Conservation (phyloP, 2,329 filamentous ascomycete species). For the Xylariaceae sp. region DNA sequence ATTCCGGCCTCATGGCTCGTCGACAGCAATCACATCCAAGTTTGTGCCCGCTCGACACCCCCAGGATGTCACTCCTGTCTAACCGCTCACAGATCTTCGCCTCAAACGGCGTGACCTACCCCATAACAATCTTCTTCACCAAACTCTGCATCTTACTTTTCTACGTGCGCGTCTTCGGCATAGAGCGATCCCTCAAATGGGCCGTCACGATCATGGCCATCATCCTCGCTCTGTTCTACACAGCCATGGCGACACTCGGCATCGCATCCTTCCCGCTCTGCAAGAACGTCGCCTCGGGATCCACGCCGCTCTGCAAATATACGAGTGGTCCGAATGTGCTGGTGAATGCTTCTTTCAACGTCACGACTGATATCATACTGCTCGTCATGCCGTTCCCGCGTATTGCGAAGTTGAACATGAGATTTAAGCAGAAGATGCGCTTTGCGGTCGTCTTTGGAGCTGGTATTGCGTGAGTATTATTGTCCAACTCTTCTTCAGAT, state of each 20-base stretch:
- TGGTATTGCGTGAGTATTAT: neutral
- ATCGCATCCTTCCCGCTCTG: neutral
- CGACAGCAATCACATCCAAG: neutral
- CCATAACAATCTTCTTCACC: neutral
- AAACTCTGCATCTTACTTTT: neutral
- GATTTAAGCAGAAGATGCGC: neutral
- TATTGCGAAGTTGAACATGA: neutral
- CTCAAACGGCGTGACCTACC: neutral
- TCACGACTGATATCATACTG: neutral
- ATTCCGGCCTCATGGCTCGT: neutral
- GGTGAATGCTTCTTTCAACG: neutral
- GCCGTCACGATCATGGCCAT: neutral
- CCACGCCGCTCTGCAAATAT: neutral
- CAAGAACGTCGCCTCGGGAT: neutral
- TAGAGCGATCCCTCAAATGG: neutral
- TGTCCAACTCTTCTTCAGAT: neutral
- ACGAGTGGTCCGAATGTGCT: neutral
- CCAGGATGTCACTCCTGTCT: neutral
- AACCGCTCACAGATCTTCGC: neutral
- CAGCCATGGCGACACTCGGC: neutral
- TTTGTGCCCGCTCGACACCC: neutral
- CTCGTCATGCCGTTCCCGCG: neutral
- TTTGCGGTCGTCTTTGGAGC: neutral
- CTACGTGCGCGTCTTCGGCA: neutral
- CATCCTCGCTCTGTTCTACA: neutral